phyloP scores from a whole-genome alignment of 2,329 filamentous ascomycete genomes.

The Tolypocladium nubicola region DNA sequence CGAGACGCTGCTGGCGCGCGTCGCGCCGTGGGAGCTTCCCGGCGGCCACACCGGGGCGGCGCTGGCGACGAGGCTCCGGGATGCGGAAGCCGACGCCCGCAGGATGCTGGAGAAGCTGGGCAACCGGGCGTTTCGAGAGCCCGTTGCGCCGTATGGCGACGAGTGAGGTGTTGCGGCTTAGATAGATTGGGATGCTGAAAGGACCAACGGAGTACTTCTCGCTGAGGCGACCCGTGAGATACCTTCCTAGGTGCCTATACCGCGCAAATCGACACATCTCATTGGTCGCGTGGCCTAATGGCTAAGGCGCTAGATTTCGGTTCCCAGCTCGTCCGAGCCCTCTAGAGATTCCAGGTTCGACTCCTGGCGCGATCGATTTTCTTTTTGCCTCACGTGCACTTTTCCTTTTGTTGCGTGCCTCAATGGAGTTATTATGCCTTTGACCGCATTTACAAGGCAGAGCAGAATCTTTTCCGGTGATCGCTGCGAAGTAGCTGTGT shows the following conservation, averaged over 20 bases:
- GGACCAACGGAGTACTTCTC: no score
- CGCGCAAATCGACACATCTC: neutral
- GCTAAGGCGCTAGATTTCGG: slow-evolving; percentile 34
- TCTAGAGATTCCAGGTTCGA: slow-evolving; percentile 34
- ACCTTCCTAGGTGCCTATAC: neutral
- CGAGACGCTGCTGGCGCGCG: slow-evolving; percentile 1
- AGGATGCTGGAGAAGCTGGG: neutral
- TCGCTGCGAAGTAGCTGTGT: no score
- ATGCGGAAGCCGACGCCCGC: neutral
- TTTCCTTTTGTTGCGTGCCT: no score
- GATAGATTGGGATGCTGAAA: no score
- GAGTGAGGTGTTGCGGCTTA: neutral
- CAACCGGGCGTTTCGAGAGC: neutral
- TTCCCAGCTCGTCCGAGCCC: slow-evolving; percentile 9
- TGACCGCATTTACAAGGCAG: no score
- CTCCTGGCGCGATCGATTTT: slow-evolving; percentile 28
- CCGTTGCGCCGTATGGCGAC: neutral
- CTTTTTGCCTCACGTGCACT: neutral
- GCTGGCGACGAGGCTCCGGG: neutral
- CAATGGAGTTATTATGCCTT: no score
- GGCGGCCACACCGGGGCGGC: neutral
- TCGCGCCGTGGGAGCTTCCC: slow-evolving; percentile 7
- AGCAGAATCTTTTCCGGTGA: no score
- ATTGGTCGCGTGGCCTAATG: slow-evolving; percentile 32
- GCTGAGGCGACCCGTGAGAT: neutral